Evolutionary conservation across 495 filamentous ascomycete species (phyloP).

Genomic region (Penicillium chermesinum): DNA sequence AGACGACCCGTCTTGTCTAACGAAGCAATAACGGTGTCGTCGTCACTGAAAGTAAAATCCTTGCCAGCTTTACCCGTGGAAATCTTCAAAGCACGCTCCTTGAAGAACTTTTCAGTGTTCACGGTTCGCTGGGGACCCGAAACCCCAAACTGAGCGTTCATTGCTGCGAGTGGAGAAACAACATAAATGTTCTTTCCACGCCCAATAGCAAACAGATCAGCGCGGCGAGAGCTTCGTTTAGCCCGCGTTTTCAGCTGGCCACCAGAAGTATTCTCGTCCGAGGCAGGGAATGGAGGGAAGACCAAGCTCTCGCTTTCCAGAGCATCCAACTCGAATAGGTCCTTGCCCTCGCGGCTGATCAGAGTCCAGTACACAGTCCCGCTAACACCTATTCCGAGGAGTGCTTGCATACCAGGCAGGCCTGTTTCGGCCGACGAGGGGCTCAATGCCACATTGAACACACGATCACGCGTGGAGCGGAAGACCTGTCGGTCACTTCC

Average conservation of each 20-base stretch:
- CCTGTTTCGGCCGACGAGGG: conserved; percentile 45
- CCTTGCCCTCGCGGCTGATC: conserved; percentile 63
- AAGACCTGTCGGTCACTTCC: conserved; percentile 86
- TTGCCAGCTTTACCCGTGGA: conserved; percentile 97
- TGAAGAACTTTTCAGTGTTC: conserved; percentile 79
- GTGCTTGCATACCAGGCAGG: conserved; percentile 59
- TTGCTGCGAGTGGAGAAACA: conserved; percentile 74
- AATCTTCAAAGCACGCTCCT: conserved; percentile 81
- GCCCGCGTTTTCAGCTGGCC: conserved; percentile 94
- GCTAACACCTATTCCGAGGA: conserved; percentile 89
- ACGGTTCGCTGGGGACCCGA: conserved; percentile 66
- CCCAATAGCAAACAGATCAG: conserved; percentile 90
- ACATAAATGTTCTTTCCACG: conserved; percentile 94
- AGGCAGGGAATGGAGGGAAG: conserved; percentile 70
- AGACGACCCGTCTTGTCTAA: conserved; percentile 93
- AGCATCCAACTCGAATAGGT: conserved; percentile 65
- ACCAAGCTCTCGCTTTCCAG: conserved; percentile 74
- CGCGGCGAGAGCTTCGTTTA: conserved; percentile 77
- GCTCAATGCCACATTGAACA: conserved; percentile 88
- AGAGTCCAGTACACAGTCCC: conserved; percentile 90
- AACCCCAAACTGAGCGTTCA: conserved; percentile 63
- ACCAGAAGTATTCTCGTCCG: conserved; percentile 74
- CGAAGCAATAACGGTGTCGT: conserved; percentile 89
- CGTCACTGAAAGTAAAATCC: conserved; percentile 95
- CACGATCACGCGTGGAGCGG: conserved; percentile 76